Base-by-base conservation (phyloP, 495 filamentous ascomycete genomes). In the Tricharina praecox region DNA sequence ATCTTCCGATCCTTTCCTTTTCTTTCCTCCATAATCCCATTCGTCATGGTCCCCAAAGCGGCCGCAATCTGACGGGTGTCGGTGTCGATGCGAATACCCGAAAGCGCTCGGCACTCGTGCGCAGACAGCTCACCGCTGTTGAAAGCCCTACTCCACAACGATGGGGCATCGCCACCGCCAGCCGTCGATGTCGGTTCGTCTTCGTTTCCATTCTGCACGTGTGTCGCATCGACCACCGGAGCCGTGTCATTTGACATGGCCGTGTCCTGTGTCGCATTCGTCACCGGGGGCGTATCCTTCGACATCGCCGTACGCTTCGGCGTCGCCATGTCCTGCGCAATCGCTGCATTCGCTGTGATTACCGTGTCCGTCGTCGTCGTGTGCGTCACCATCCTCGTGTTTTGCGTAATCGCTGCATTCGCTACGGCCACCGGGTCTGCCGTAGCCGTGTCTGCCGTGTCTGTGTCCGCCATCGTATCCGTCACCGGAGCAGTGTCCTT, bases 1-100 rank as follows among this genome's bases (percentile, higher is more conserved):
- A 52, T 13, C 18, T 37, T 52, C 42, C 42, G 33, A 32, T 10
- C 21, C 23, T 45, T 30, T 34, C 9, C 25, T 21, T 34, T 19
- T 30, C 8, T 34, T 25, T 13, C 26, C 10, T 33, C 23, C 23
- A 42, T 19, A 37, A 37, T 37, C 18, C 34, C 34, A 9, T 37
- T 18, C 18, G 34, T 37, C 8, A 37, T 37, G 34, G 9, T 37
- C 34, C 16, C 15, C 15, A 37, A 18, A 5, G 7, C 15, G 16
- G 34, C 8, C 34, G 34, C 18, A 18, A n/a, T 38, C 13, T 38
- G 7, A 5, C 11, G 13, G 35, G 35, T 16, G 35, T 38, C 18
- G 35, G 15, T 15, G 5, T 7, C 7, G 16, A 15, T 23, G 8
- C 15, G 4, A 16, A 42, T 42, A 21, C 7, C 20, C 24, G 9